phyloP scores from a whole-genome alignment of 768 basidiomycete species.

The Suillus sp. region DNA sequence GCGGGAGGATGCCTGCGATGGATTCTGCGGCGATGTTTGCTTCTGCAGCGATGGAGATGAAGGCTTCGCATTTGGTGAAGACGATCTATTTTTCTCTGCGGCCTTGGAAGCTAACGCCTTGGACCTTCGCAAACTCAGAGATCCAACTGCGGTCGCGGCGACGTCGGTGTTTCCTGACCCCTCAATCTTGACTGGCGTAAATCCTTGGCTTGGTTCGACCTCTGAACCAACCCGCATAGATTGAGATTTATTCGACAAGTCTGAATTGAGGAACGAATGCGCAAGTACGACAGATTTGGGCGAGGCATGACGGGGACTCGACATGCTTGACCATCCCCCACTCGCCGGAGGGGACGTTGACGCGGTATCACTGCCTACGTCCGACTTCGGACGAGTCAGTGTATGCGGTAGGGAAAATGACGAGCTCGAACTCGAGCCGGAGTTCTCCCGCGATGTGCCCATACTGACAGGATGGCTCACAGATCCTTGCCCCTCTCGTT shows the following conservation, averaged over 20 bases:
- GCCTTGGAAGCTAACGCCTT: slow-evolving; percentile 22
- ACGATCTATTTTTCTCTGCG: slow-evolving; percentile 28
- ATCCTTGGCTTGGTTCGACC: slow-evolving; percentile 17
- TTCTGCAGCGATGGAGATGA: slow-evolving; percentile 15
- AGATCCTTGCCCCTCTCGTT: slow-evolving; percentile 15
- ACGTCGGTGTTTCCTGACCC: slow-evolving; percentile 18
- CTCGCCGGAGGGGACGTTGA: slow-evolving; percentile 7
- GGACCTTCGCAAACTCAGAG: slow-evolving; percentile 33
- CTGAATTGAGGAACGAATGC: slow-evolving; percentile 20
- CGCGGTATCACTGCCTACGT: background rate
- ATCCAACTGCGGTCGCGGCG: slow-evolving; percentile 26
- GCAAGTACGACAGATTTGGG: slow-evolving; percentile 15
- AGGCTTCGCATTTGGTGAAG: slow-evolving; percentile 22
- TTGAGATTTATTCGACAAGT: slow-evolving; percentile 14
- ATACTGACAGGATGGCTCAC: slow-evolving; percentile 12
- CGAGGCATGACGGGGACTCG: slow-evolving; percentile 12
- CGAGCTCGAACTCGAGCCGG: slow-evolving; percentile 21
- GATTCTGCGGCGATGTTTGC: slow-evolving; percentile 13
- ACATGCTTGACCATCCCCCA: slow-evolving; percentile 10
- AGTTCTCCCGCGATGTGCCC: slow-evolving; percentile 14
- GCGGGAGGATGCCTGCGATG: slow-evolving; percentile 29
- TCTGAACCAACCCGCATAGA: slow-evolving; percentile 22
- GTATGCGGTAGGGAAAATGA: background rate
- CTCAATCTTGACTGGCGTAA: slow-evolving; percentile 20
- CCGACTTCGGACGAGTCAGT: background rate